Evolutionary conservation across 164 flowering plant genomes (phyloP).

Genomic region (Malania oleifera): DNA sequence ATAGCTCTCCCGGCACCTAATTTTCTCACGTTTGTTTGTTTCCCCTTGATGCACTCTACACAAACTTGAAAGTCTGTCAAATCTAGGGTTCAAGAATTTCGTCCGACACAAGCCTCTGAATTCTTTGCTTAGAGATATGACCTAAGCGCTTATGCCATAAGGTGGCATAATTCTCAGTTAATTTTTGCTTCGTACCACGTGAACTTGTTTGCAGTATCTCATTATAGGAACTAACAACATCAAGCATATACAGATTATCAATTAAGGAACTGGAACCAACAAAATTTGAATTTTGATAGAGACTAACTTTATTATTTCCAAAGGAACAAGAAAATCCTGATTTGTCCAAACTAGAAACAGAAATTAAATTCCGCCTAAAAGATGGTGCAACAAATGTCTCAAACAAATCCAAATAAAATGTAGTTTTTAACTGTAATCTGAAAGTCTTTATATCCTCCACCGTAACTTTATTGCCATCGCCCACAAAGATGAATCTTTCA

Average conservation of each 20-base stretch:
- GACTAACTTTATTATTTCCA: no score
- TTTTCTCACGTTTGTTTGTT: neutral
- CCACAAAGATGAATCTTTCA: slow-evolving; percentile 3
- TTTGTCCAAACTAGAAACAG: no score
- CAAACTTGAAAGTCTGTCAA: slow-evolving; percentile 1
- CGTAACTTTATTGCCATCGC: neutral
- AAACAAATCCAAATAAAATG: neutral
- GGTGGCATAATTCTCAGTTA: neutral
- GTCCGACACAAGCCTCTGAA: neutral
- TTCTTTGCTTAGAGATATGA: no score
- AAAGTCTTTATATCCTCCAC: neutral
- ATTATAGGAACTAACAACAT: neutral
- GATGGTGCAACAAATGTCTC: no score
- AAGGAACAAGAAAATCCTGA: no score
- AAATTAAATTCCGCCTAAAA: no score
- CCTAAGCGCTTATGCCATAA: neutral
- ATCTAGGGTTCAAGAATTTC: neutral
- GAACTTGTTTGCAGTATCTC: no score
- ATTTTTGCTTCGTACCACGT: slow-evolving; percentile 2
- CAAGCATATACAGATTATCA: neutral
- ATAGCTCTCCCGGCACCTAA: neutral
- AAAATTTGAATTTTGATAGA: neutral
- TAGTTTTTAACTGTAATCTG: neutral
- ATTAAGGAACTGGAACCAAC: neutral
- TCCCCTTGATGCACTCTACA: slow-evolving; percentile 2